These are phyloP conservation scores for Trichoderma atrobrunneum DNA, from an alignment of 2,329 filamentous ascomycete species.

Conservation along the genomic window DNA sequence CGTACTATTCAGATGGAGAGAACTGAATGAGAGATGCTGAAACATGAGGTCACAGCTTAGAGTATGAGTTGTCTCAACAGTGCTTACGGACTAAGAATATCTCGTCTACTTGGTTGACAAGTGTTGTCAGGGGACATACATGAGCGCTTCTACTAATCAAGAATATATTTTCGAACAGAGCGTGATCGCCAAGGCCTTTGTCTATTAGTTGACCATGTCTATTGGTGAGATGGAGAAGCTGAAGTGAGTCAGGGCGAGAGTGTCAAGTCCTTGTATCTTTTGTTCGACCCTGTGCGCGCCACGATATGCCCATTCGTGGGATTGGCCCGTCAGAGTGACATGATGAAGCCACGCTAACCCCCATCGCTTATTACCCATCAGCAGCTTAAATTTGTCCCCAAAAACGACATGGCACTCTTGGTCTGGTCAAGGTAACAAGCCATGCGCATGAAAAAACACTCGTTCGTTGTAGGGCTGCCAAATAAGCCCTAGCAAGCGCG, in stretches of 20 bases:
- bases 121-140: not conserved
- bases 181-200: not conserved
- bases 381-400: constrained; percentile 10
- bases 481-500: not conserved
- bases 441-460: not conserved
- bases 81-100: not conserved
- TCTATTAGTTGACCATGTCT: not conserved
- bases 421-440: not conserved
- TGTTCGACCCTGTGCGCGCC: not conserved
- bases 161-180: not conserved
- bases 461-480: not conserved
- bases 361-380: not conserved
- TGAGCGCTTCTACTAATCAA: not conserved
- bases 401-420: not conserved
- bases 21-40: not conserved
- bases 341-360: constrained; percentile 1
- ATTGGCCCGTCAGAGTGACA: constrained; percentile 13
- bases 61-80: not conserved
- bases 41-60: not conserved
- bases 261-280: not conserved
- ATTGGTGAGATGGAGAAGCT: not conserved
- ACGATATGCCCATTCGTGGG: not conserved
- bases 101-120: not conserved
- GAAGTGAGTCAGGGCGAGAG: not conserved
- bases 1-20: not conserved